Evolutionary conservation across 2,329 filamentous ascomycete genomes (phyloP).

Genomic region (Didymella segeticola): DNA sequence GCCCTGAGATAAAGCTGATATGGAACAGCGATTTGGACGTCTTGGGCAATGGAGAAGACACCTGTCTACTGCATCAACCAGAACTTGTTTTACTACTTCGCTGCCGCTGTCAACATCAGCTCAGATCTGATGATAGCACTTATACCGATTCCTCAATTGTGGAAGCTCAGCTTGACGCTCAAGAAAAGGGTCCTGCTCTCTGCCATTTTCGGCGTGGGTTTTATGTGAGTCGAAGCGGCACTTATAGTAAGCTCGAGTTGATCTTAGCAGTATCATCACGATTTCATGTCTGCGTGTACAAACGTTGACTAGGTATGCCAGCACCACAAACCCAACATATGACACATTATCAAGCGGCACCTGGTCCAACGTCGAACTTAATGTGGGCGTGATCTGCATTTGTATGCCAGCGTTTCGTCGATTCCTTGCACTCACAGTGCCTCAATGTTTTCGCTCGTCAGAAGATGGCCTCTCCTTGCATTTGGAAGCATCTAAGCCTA

Average conservation of each 20-base stretch:
- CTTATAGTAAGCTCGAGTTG: not conserved
- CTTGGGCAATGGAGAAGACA: conserved; percentile 21
- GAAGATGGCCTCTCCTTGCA: not conserved
- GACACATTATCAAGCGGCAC: not conserved
- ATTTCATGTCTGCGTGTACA: conserved; percentile 1
- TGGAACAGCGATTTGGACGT: not conserved
- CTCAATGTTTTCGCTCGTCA: not conserved
- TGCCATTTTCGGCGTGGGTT: conserved; percentile 41
- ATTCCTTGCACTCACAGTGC: not conserved
- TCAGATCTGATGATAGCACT: conserved; percentile 24
- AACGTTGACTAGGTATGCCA: not conserved
- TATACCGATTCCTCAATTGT: conserved; percentile 27
- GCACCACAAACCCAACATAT: conserved; percentile 3
- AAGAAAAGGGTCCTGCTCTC: conserved; percentile 41
- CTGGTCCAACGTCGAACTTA: conserved; percentile 3
- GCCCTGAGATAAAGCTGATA: not conserved
- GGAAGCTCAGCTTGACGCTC: conserved; percentile 24
- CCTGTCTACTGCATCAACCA: conserved; percentile 32
- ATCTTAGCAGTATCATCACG: not conserved
- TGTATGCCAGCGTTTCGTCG: conserved; percentile 14
- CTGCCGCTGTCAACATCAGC: conserved; percentile 24
- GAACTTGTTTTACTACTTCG: conserved; percentile 18
- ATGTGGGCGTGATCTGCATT: conserved; percentile 11
- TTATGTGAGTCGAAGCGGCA: conserved; percentile 39
- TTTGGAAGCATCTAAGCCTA: not conserved